phyloP scores from a whole-genome alignment of 2,329 filamentous ascomycete genomes.

The Paraconiothyrium brasiliense region DNA sequence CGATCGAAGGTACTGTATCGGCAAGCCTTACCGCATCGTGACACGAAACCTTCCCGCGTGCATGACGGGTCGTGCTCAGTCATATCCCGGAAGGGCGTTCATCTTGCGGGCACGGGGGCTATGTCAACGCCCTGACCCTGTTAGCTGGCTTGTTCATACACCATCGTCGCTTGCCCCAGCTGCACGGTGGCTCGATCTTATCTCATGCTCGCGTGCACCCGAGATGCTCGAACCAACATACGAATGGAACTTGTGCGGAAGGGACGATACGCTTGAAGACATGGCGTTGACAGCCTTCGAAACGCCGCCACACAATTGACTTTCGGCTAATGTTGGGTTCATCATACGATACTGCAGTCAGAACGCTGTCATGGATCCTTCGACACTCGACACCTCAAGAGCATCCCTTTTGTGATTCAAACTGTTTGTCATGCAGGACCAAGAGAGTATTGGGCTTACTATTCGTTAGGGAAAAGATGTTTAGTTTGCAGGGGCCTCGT shows the following conservation, averaged over 20 bases:
- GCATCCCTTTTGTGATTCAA: constrained; percentile 1
- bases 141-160: neutral
- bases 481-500: neutral
- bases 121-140: constrained; percentile 4
- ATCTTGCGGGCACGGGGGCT: neutral
- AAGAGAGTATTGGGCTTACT: neutral
- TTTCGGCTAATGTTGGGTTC: constrained; percentile 4
- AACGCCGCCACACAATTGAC: neutral
- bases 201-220: neutral
- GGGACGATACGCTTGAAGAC: neutral
- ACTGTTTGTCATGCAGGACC: neutral
- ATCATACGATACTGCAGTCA: neutral
- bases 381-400: neutral
- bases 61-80: constrained; percentile 1
- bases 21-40: neutral
- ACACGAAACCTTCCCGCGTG: constrained; percentile 4
- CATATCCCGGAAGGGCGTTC: constrained; percentile 7
- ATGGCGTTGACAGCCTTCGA: neutral
- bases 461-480: neutral
- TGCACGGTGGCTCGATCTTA: constrained; percentile 7
- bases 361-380: neutral
- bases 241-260: neutral
- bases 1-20: neutral
- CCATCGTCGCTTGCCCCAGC: constrained; percentile 1
- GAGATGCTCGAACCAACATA: neutral